These are phyloP conservation scores for Aureobasidium sp. DNA, from an alignment of 2,329 filamentous ascomycete genomes.

Conservation along the genomic window DNA sequence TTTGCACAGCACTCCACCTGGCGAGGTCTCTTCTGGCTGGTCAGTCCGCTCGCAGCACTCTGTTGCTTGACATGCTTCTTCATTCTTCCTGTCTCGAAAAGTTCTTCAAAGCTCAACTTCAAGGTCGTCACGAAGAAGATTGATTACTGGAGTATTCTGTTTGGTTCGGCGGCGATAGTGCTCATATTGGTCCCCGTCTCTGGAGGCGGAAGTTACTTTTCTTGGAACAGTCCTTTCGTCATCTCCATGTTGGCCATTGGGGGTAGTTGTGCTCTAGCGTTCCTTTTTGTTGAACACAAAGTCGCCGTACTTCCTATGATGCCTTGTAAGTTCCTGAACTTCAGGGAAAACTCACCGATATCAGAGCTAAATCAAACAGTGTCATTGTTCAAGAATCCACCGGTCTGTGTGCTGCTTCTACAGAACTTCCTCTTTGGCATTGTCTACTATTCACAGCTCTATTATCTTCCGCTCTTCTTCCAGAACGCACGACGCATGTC, in stretches of 20 bases:
- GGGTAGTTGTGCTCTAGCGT: slow-evolving; percentile 37
- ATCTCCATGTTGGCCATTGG: slow-evolving; percentile 52
- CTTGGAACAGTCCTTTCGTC: slow-evolving; percentile 49
- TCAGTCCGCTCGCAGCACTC: slow-evolving; percentile 44
- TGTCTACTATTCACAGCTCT: slow-evolving; percentile 23
- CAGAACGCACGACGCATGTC: slow-evolving; percentile 47
- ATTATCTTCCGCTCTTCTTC: slow-evolving; percentile 53
- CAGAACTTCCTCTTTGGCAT: background rate
- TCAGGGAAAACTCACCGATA: background rate
- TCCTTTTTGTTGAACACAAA: slow-evolving; percentile 49
- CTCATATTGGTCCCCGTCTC: slow-evolving; percentile 57
- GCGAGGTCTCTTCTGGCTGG: slow-evolving; percentile 42
- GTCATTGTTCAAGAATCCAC: background rate
- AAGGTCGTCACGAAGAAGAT: slow-evolving; percentile 47
- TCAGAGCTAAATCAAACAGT: background rate
- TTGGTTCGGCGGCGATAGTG: slow-evolving; percentile 48
- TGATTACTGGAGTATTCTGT: slow-evolving; percentile 49
- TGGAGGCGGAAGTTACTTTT: slow-evolving; percentile 43
- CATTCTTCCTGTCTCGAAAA: slow-evolving; percentile 46
- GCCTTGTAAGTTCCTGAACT: background rate
- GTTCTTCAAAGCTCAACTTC: slow-evolving; percentile 39
- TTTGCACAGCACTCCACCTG: slow-evolving; percentile 38
- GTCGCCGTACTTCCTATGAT: slow-evolving; percentile 49
- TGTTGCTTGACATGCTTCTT: slow-evolving; percentile 37
- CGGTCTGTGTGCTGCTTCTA: background rate